phyloP scores from a whole-genome alignment of 1,284 basidiomycete genomes.

The Athelia psychrophila region DNA sequence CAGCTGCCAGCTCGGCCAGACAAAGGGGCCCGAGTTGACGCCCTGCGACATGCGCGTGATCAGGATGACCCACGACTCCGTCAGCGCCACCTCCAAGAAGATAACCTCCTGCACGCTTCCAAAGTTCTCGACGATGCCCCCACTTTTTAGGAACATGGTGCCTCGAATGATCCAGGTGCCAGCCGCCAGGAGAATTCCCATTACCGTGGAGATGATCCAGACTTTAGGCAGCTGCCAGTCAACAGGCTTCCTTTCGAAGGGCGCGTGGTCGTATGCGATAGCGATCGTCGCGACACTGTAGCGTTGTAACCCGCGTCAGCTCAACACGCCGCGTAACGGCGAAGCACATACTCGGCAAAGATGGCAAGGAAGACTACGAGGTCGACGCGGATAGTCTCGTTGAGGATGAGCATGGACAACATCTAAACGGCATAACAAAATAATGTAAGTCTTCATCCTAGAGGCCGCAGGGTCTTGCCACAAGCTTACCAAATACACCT shows the following conservation, averaged over 20 bases:
- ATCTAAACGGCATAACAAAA: conserved; percentile 17
- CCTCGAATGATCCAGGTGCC: conserved; percentile 52
- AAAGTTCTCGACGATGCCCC: conserved; percentile 51
- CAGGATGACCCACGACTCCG: conserved; percentile 51
- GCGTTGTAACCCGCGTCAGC: neutral
- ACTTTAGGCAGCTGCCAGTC: conserved; percentile 59
- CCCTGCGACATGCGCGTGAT: conserved; percentile 28
- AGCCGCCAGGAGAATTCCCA: conserved; percentile 39
- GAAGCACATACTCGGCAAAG: conserved; percentile 45
- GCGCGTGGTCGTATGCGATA: conserved; percentile 49
- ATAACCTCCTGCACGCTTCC: conserved; percentile 48
- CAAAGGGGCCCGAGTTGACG: conserved; percentile 18
- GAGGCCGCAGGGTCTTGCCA: neutral
- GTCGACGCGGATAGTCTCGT: conserved; percentile 53
- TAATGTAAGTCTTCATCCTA: neutral
- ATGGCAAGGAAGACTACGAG: conserved; percentile 55
- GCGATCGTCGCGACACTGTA: conserved; percentile 38
- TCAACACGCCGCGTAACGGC: too few species aligned
- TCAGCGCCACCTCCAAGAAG: conserved; percentile 54
- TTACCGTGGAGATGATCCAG: conserved; percentile 48
- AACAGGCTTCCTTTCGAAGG: conserved; percentile 43
- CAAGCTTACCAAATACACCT: conserved; percentile 41
- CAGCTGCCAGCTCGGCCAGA: conserved; percentile 43
- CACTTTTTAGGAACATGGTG: conserved; percentile 41
- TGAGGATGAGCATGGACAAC: conserved; percentile 45